Conservation (phyloP, 305 asterid genomes). For the Solanum aculeatissimum region DNA sequence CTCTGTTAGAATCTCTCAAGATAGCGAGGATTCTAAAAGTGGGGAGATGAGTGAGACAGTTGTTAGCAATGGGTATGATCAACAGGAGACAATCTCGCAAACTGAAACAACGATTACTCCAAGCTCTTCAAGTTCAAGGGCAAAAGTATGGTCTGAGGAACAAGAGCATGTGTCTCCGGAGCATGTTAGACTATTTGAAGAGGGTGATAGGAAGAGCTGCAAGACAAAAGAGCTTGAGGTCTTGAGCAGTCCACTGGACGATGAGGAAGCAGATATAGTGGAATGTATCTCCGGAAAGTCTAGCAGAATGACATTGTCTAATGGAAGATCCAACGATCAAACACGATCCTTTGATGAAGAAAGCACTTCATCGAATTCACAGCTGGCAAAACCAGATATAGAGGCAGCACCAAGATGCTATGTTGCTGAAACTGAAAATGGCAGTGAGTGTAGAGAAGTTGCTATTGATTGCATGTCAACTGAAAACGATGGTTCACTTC, state of each 20-base stretch:
- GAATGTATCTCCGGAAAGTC: background rate
- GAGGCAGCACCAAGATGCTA: background rate
- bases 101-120: constrained; percentile 22
- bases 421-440: constrained; percentile 3
- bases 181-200: constrained; percentile 12
- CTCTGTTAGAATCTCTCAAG: constrained; percentile 44
- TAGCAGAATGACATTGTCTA: background rate
- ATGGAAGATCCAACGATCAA: background rate
- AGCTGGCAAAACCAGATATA: background rate
- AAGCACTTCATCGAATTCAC: background rate
- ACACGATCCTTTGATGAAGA: background rate
- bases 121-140: constrained; percentile 13
- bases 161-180: constrained; percentile 18
- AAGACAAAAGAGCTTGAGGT: constrained; percentile 19
- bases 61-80: constrained; percentile 30
- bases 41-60: constrained; percentile 48
- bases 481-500: constrained; percentile 1
- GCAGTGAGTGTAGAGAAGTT: background rate
- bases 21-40: constrained; percentile 63
- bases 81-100: constrained; percentile 23
- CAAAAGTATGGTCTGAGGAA: constrained; percentile 18
- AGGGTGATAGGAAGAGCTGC: constrained; percentile 14
- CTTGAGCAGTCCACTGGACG: constrained; percentile 5
- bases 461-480: constrained; percentile 1
- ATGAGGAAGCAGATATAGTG: constrained; percentile 8